A percentile compares a stretch with the other conserved stretches of the same genome.
Evolutionary conservation across 805 yeast genomes (phyloP).

Genomic region (Starmerella stellata): DNA sequence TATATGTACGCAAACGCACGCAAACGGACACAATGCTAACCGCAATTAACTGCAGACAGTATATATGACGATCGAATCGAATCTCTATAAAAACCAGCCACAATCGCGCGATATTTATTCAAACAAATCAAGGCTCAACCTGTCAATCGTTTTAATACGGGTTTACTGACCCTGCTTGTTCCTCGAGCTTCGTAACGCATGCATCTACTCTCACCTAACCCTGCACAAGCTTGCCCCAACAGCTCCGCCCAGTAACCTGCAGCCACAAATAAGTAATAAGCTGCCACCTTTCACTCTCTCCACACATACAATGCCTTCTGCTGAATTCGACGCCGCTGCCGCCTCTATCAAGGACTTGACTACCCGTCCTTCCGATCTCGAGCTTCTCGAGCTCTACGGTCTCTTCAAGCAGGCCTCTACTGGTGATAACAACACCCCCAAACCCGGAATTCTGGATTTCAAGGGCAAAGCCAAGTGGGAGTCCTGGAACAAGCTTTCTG

Average conservation of each 20-base stretch:
- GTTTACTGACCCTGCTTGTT: too few species aligned
- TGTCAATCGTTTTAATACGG: too few species aligned
- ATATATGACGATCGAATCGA: too few species aligned
- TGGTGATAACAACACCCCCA: slow-evolving; percentile 75
- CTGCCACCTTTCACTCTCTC: neutral
- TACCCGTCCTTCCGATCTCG: slow-evolving; percentile 69
- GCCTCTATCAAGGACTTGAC: slow-evolving; percentile 58
- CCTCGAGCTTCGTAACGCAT: too few species aligned
- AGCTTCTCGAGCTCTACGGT: slow-evolving; percentile 71
- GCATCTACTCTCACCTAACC: neutral
- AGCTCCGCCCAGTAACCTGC: neutral
- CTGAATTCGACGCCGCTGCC: slow-evolving; percentile 34
- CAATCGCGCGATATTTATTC: too few species aligned
- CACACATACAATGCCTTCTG: slow-evolving; percentile 23
- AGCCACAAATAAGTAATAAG: neutral
- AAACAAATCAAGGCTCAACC: too few species aligned
- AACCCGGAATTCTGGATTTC: slow-evolving; percentile 84
- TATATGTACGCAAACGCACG: too few species aligned
- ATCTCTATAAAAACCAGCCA: too few species aligned
- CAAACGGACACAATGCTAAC: too few species aligned
- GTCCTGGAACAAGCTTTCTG: slow-evolving; percentile 76
- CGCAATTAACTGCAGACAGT: too few species aligned
- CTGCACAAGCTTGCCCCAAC: neutral
- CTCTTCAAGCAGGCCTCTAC: slow-evolving; percentile 92
- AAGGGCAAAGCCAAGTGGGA: slow-evolving; percentile 97